These are phyloP conservation scores for Leucaena leucocephala DNA, from an alignment of 306 rosid species.

Conservation along the genomic window DNA sequence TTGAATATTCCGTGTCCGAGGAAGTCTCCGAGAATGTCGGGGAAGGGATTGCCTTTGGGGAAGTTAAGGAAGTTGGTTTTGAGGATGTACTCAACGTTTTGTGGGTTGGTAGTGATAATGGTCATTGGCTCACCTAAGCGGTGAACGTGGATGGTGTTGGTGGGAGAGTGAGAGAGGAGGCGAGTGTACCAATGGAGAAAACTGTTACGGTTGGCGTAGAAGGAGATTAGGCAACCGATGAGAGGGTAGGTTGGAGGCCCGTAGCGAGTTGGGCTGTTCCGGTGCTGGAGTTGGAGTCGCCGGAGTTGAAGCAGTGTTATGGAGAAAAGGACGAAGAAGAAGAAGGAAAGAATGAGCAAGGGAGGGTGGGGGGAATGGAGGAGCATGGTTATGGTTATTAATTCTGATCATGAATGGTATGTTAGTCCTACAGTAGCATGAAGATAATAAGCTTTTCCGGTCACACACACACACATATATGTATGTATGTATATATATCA, in stretches of 20 bases:
- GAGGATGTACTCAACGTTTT: slow-evolving; percentile 75
- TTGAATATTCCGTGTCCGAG: slow-evolving; percentile 84
- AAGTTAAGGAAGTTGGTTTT: slow-evolving; percentile 79
- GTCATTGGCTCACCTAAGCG: slow-evolving; percentile 70
- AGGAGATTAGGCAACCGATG: slow-evolving; percentile 76
- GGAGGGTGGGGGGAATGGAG: slow-evolving; percentile 1
- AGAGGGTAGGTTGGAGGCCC: slow-evolving; percentile 69
- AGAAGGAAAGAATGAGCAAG: slow-evolving; percentile 2
- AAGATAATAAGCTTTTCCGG: neutral
- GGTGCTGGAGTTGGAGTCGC: slow-evolving; percentile 36
- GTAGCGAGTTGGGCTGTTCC: slow-evolving; percentile 3
- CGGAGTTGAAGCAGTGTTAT: slow-evolving; percentile 34
- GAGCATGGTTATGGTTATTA: slow-evolving; percentile 15
- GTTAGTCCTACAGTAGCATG: slow-evolving; percentile 30
- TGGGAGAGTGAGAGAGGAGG: slow-evolving; percentile 56
- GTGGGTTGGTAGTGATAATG: slow-evolving; percentile 69
- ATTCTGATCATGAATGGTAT: neutral
- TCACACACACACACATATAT: too few species aligned
- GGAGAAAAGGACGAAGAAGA: slow-evolving; percentile 37
- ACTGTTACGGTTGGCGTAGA: slow-evolving; percentile 59
- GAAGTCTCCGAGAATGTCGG: slow-evolving; percentile 74
- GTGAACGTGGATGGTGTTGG: slow-evolving; percentile 60
- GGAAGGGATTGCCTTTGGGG: slow-evolving; percentile 87
- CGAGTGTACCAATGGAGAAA: slow-evolving; percentile 76
- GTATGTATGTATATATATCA: too few species aligned